phyloP scores from a whole-genome alignment of 441 rosid species.

The Breynia disticha region DNA sequence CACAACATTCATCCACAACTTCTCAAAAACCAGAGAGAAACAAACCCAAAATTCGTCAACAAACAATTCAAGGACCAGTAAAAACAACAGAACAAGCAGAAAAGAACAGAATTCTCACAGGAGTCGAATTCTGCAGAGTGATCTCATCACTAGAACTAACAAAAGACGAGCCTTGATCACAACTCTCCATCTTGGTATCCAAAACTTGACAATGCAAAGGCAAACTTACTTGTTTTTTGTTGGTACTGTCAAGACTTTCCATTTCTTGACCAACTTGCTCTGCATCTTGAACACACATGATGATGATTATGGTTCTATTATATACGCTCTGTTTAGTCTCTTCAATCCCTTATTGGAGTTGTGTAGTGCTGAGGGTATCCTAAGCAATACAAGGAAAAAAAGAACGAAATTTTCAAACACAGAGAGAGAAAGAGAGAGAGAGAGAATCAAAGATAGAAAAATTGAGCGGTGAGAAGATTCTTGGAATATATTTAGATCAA shows the following conservation, averaged over 20 bases:
- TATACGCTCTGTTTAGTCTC: not conserved
- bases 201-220: conserved; percentile 32
- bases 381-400: conserved; percentile 1
- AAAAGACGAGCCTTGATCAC: conserved; percentile 22
- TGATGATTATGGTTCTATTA: no score
- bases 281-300: conserved; percentile 48
- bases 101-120: conserved; percentile 19
- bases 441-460: conserved; percentile 11
- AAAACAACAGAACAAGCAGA: not conserved
- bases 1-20: not conserved
- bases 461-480: conserved; percentile 27
- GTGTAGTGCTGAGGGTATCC: conserved; percentile 18
- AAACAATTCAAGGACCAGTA: not conserved
- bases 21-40: not conserved
- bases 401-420: no score
- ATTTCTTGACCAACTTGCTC: conserved; percentile 28
- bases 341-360: not conserved
- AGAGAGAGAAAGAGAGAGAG: not conserved
- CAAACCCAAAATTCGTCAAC: not conserved
- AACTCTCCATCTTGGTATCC: conserved; percentile 37
- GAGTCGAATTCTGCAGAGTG: conserved; percentile 19
- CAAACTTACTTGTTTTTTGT: conserved; percentile 16
- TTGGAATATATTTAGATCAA: conserved; percentile 13
- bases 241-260: conserved; percentile 16
- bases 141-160: conserved; percentile 21